These are phyloP conservation scores for Trebouxia sp. DNA, from an alignment of 139 green algal species.

Conservation along the genomic window DNA sequence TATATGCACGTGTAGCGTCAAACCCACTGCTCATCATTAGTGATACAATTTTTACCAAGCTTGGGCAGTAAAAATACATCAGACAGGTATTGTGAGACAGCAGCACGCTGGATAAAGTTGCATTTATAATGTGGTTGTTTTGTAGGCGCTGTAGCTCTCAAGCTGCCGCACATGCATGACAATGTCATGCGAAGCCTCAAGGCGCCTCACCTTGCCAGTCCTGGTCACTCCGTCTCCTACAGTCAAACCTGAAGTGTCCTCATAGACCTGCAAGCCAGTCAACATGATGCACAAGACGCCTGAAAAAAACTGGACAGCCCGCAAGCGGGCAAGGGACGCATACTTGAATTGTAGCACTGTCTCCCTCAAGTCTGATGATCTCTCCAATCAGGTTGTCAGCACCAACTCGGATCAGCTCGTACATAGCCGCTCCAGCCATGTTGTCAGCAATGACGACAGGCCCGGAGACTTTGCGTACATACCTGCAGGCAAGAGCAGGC, in stretches of 20 bases:
- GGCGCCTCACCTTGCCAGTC: slow-evolving; percentile 81
- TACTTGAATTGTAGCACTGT: slow-evolving; percentile 97
- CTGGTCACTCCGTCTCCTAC: slow-evolving; percentile 89
- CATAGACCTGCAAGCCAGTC: slow-evolving; percentile 80
- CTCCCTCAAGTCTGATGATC: slow-evolving; percentile 97
- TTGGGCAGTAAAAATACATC: too few species aligned
- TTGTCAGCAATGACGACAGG: slow-evolving; percentile 95
- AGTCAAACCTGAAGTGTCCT: slow-evolving; percentile 96
- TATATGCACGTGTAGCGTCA: too few species aligned
- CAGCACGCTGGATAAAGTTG: too few species aligned
- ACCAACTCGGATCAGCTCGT: slow-evolving; percentile 98
- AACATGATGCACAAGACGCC: background rate
- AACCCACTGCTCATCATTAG: too few species aligned
- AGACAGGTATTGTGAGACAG: too few species aligned
- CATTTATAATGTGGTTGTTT: too few species aligned
- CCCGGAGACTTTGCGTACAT: slow-evolving; percentile 92
- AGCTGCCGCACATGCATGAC: too few species aligned
- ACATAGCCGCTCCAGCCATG: slow-evolving; percentile 97
- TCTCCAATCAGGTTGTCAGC: slow-evolving; percentile 95
- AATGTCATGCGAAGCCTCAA: too few species aligned
- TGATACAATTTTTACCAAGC: too few species aligned
- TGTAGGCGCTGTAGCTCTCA: too few species aligned
- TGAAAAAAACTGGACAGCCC: background rate
- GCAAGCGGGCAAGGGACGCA: background rate
- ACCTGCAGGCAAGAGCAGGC: slow-evolving; percentile 44